phyloP scores from a whole-genome alignment of 768 basidiomycete genomes.

The Coprinellus micaceus region DNA sequence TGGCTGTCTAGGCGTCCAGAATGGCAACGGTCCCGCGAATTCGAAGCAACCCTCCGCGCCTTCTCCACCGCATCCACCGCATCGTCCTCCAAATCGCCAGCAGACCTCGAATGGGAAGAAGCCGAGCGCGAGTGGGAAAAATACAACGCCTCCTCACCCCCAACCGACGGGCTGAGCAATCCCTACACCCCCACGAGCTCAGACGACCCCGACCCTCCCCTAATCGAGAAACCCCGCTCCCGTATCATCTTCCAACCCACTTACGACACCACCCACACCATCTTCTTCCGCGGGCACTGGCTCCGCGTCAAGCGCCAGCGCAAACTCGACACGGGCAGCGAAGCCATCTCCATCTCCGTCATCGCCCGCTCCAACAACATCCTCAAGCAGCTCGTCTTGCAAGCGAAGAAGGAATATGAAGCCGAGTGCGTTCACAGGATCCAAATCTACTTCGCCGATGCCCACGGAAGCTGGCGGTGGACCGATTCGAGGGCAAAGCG shows the following conservation, averaged over 20 bases:
- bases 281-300: conserved; percentile 84
- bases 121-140: conserved; percentile 16
- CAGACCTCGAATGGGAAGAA: conserved; percentile 43
- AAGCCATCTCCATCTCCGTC: conserved; percentile 44
- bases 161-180: not conserved
- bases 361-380: conserved; percentile 81
- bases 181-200: conserved; percentile 4
- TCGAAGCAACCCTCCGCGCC: conserved; percentile 81
- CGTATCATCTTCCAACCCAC: conserved; percentile 88
- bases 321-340: conserved; percentile 50
- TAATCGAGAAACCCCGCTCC: conserved; percentile 59
- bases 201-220: conserved; percentile 31
- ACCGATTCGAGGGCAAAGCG: conserved; percentile 85
- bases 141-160: not conserved
- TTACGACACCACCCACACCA: conserved; percentile 83
- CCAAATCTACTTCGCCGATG: conserved; percentile 87
- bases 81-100: conserved; percentile 50
- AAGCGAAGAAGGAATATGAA: conserved; percentile 88
- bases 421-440: conserved; percentile 84
- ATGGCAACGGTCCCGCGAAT: conserved; percentile 87
- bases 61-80: conserved; percentile 48
- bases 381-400: conserved; percentile 83
- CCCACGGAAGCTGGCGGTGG: conserved; percentile 85
- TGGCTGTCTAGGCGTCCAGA: conserved; percentile 83
- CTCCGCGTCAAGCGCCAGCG: conserved; percentile 67